Base-by-base conservation (phyloP, 1,284 basidiomycete genomes). In the Psilocybe mexicana region DNA sequence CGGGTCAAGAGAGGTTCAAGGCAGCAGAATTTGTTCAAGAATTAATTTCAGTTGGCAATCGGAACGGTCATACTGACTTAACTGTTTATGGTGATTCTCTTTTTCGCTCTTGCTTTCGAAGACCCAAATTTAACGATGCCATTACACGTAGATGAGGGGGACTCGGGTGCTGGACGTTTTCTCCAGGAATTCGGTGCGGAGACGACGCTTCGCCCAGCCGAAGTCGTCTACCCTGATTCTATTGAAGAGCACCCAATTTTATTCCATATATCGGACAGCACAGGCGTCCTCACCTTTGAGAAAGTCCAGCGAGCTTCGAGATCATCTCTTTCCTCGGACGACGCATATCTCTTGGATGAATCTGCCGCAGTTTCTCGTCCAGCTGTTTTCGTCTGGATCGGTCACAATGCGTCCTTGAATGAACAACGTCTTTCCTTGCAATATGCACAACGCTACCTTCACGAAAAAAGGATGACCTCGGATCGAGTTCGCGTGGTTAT, bases 381-480 rank as follows among this genome's bases (percentile, higher is more conserved):
- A 7, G 75, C 76, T 2, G 68, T 86, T 30, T 86, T 83, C 63
- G 74, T 83, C 14, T 87, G 85, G 85, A 72, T 87, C 25, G 85
- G 85, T 3, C 74, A 70, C 8, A 66, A 73, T 7, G 78, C 82
- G 28, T 79, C 79, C 18, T 64, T 79, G 54, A 74, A 70, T 24
- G 84, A 86, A 67, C 69, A 74, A 24, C 74, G 83, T 7, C 70
- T 84, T 25, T 79, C 80, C 2, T 54, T 82, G 25, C 78, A 82
- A 61, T 83, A 85, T 57, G 83, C 82, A 4, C 83, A 86, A 62
- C 68, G 64, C 28, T 86, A 81, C 66, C 66, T 87, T 48, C 72
- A 81, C 56, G 66, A 77, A 36, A 74, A 76, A 59, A 65, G 59
- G 52, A 52, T 58, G 18, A 66, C 60, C n/a, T 59, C 64, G 5